Percentiles rank a stretch among this genome's conserved stretches.
phyloP scores from a whole-genome alignment of 1,139 yeast species.

The Diutina rugosa region DNA sequence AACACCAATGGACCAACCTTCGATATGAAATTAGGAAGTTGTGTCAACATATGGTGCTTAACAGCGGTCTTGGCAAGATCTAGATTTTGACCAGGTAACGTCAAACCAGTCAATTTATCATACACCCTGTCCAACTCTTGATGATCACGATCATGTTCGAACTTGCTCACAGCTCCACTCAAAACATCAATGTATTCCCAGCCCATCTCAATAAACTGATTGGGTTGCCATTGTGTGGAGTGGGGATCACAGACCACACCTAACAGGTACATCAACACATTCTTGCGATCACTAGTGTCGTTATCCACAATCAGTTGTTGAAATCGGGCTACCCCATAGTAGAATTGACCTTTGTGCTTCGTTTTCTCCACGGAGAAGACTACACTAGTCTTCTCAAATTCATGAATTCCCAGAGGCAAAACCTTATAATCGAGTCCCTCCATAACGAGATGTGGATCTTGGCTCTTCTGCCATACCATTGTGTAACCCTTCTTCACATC shows the following conservation, averaged over 20 bases:
- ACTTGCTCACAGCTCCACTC: constrained; percentile 26
- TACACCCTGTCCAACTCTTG: constrained; percentile 12
- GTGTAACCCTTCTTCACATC: constrained; percentile 53
- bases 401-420: constrained; percentile 80
- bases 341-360: constrained; percentile 10
- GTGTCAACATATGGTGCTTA: constrained; percentile 36
- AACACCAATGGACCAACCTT: constrained; percentile 63
- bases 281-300: constrained; percentile 24
- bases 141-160: constrained; percentile 15
- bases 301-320: constrained; percentile 10
- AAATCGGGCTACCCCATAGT: constrained; percentile 27
- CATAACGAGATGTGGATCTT: constrained; percentile 12
- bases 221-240: constrained; percentile 35
- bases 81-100: background rate
- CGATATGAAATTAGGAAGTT: constrained; percentile 33
- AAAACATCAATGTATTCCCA: constrained; percentile 44
- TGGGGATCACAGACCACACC: constrained; percentile 46
- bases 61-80: background rate
- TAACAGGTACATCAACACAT: constrained; percentile 50
- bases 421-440: constrained; percentile 54
- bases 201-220: constrained; percentile 35
- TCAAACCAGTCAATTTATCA: constrained; percentile 6
- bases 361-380: constrained; percentile 18
- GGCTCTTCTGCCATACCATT: constrained; percentile 37
- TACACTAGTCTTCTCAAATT: constrained; percentile 34